Evolutionary conservation across 495 filamentous ascomycete genomes (phyloP).

Genomic region (Sordaria brevicollis): DNA sequence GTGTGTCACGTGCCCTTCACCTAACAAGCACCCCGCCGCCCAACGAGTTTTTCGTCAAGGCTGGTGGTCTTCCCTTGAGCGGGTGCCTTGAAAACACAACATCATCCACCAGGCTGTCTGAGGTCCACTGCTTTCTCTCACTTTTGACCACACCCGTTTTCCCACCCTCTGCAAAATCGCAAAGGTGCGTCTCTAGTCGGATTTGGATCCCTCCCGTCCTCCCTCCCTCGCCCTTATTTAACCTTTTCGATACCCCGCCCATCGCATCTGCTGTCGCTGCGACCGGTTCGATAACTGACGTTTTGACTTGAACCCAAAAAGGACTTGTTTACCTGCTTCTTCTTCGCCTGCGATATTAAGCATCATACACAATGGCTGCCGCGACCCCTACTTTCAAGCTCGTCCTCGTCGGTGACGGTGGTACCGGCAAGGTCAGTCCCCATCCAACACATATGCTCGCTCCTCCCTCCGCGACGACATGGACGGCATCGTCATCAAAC

Average conservation of each 20-base stretch:
- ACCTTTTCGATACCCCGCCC: neutral
- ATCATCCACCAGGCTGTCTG: constrained; percentile 10
- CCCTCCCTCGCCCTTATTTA: neutral
- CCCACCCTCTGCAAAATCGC: constrained; percentile 6
- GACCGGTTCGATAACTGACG: neutral
- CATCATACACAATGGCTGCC: constrained; percentile 47
- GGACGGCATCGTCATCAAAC: constrained; percentile 6
- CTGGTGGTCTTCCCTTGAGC: constrained; percentile 16
- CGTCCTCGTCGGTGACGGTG: constrained; percentile 98
- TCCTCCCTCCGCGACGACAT: neutral
- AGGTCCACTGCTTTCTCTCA: constrained; percentile 20
- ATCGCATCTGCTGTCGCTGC: neutral
- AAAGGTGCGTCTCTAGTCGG: constrained; percentile 13
- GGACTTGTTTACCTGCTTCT: constrained; percentile 20
- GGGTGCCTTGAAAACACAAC: constrained; percentile 25
- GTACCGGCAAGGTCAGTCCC: constrained; percentile 86
- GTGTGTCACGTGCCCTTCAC: constrained; percentile 15
- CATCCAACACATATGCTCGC: neutral
- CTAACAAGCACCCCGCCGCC: constrained; percentile 21
- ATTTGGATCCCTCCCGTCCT: neutral
- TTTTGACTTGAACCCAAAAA: constrained; percentile 12
- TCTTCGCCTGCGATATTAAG: constrained; percentile 9
- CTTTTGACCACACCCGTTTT: constrained; percentile 15
- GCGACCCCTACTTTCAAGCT: constrained; percentile 86
- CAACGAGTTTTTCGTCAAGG: constrained; percentile 30